A percentile compares a stretch with the other conserved stretches of the same genome.
phyloP scores from a whole-genome alignment of 2,329 filamentous ascomycete genomes.

The Ophiocordyceps sinensis region DNA sequence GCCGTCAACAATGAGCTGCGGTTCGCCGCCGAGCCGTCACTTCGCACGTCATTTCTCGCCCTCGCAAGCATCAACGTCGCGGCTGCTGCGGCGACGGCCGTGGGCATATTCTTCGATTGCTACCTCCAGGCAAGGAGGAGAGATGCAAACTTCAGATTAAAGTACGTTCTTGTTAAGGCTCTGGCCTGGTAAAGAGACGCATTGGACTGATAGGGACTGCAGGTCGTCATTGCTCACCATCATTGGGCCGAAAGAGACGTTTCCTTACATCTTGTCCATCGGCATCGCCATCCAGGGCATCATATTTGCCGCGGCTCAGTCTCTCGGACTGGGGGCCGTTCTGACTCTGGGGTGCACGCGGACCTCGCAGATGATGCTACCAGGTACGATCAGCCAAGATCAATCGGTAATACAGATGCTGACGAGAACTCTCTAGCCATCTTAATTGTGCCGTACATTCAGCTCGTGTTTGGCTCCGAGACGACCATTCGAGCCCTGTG shows the following conservation, averaged over 20 bases:
- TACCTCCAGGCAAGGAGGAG: conserved; percentile 30
- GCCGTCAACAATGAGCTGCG: conserved; percentile 34
- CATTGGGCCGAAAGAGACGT: conserved; percentile 31
- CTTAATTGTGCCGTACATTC: conserved; percentile 51
- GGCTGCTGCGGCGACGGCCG: conserved; percentile 39
- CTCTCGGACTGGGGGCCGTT: conserved; percentile 35
- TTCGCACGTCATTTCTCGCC: conserved; percentile 47
- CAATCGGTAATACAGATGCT: neutral
- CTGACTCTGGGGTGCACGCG: conserved; percentile 36
- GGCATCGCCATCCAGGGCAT: conserved; percentile 44
- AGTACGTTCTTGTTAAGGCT: conserved; percentile 14
- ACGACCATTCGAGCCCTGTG: conserved; percentile 39
- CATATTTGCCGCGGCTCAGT: conserved; percentile 41
- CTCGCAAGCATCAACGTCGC: conserved; percentile 46
- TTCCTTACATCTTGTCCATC: conserved; percentile 41
- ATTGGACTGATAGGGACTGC: neutral
- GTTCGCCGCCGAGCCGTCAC: conserved; percentile 38
- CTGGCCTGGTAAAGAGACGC: too few species aligned
- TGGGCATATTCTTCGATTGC: conserved; percentile 42
- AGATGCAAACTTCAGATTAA: conserved; percentile 24
- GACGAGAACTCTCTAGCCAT: conserved; percentile 31
- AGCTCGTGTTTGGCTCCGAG: conserved; percentile 51
- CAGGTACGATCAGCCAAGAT: conserved; percentile 27
- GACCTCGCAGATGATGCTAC: conserved; percentile 43
- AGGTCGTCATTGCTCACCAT: conserved; percentile 26